A percentile compares a stretch with the other conserved stretches of the same genome.
Conservation (phyloP, 1,284 basidiomycete species). For the Retiboletus flavoniger region DNA sequence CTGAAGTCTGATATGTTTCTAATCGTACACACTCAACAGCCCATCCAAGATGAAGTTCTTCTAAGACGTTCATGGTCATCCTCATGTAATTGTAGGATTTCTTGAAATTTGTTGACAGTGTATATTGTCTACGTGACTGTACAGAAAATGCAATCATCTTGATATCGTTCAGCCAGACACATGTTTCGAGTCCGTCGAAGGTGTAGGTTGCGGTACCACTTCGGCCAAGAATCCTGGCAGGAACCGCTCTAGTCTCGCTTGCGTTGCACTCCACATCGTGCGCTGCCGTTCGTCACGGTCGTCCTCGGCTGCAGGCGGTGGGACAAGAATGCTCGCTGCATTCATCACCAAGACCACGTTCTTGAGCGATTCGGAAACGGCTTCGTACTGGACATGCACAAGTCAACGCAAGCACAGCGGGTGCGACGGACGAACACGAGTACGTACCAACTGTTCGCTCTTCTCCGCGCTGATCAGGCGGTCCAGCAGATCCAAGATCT, state of each 20-base stretch:
- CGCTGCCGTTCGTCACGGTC: conserved; percentile 65
- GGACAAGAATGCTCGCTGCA: conserved; percentile 78
- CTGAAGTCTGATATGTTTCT: not conserved
- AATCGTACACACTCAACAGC: conserved; percentile 28
- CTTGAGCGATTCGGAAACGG: conserved; percentile 94
- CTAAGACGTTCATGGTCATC: conserved; percentile 15
- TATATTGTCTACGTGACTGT: not conserved
- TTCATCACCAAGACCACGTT: conserved; percentile 98
- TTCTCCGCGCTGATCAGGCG: conserved; percentile 85
- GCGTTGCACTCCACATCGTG: conserved; percentile 80
- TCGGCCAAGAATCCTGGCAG: conserved; percentile 84
- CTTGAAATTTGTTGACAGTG: not conserved
- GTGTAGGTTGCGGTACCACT: conserved; percentile 47
- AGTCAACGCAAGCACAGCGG: conserved; percentile 10
- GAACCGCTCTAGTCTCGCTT: conserved; percentile 84
- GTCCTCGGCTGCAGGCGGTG: conserved; percentile 55
- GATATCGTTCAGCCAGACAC: conserved; percentile 14
- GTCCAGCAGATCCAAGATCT: conserved; percentile 89
- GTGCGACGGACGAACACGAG: not conserved
- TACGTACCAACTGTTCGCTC: conserved; percentile 81
- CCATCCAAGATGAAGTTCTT: conserved; percentile 53
- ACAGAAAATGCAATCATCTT: conserved; percentile 5
- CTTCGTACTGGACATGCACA: conserved; percentile 70
- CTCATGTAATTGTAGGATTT: not conserved
- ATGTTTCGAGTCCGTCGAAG: conserved; percentile 18